phyloP scores from a whole-genome alignment of 352 stramenopile genomes.

The Peronospora destructor region DNA sequence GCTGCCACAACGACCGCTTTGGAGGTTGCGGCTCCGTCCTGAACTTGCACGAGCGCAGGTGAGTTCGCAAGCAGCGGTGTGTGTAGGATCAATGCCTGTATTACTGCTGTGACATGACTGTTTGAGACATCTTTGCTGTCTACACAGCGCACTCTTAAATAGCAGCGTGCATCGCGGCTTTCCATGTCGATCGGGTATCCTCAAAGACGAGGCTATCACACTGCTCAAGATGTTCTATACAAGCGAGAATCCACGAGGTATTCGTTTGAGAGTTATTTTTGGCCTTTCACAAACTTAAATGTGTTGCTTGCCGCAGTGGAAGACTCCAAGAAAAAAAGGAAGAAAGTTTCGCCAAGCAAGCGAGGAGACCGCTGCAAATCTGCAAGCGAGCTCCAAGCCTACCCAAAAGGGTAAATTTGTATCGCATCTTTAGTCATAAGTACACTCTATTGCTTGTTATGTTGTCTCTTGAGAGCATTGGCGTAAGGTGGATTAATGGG shows the following conservation, averaged over 20 bases:
- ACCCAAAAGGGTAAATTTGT: slow-evolving; percentile 8
- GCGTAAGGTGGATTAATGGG: slow-evolving; percentile 85
- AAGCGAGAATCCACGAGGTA: slow-evolving; percentile 82
- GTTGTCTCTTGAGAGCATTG: slow-evolving; percentile 54
- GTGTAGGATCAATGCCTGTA: neutral
- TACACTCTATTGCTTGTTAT: slow-evolving; percentile 20
- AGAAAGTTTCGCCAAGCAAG: slow-evolving; percentile 28
- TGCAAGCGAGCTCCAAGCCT: slow-evolving; percentile 2
- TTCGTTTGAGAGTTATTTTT: neutral
- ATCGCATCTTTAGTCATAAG: slow-evolving; percentile 2
- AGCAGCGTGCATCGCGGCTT: slow-evolving; percentile 55
- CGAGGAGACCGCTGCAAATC: slow-evolving; percentile 1
- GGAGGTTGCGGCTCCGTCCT: slow-evolving; percentile 89
- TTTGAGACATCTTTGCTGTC: neutral
- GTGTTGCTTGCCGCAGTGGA: slow-evolving; percentile 32
- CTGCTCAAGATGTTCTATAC: slow-evolving; percentile 88
- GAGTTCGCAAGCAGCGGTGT: neutral
- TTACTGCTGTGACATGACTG: neutral
- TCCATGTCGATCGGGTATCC: slow-evolving; percentile 51
- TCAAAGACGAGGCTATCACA: slow-evolving; percentile 78
- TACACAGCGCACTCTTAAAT: slow-evolving; percentile 32
- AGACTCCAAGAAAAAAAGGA: slow-evolving; percentile 75
- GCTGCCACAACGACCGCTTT: slow-evolving; percentile 90
- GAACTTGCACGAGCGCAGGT: slow-evolving; percentile 67
- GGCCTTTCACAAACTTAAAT: neutral